phyloP scores from a whole-genome alignment of 805 yeast genomes.

The Suhomyces emberorum region DNA sequence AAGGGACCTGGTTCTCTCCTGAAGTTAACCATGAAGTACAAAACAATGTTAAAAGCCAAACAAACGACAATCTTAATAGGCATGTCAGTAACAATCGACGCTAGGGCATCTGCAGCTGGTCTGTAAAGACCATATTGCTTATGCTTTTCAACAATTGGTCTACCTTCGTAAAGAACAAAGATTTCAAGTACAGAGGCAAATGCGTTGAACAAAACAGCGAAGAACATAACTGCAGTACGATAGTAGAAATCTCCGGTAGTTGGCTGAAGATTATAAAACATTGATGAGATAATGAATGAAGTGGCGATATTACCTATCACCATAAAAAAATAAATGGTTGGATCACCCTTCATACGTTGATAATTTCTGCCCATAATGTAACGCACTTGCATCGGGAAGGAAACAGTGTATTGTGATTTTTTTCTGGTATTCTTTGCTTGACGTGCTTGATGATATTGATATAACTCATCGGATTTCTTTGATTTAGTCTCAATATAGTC shows the following conservation, averaged over 20 bases:
- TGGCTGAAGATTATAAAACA: conserved; percentile 49
- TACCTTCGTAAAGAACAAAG: conserved; percentile 53
- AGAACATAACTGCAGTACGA: conserved; percentile 63
- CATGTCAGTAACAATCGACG: conserved; percentile 56
- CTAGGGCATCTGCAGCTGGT: conserved; percentile 71
- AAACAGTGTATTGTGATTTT: conserved; percentile 36
- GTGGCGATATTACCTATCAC: conserved; percentile 52
- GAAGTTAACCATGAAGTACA: conserved; percentile 27
- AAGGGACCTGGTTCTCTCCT: conserved; percentile 21
- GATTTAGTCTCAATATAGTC: conserved; percentile 28
- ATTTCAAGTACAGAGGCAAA: conserved; percentile 60
- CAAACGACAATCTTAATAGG: conserved; percentile 52
- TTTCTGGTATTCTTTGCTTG: conserved; percentile 37
- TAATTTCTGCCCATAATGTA: conserved; percentile 53
- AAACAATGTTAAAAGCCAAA: conserved; percentile 29
- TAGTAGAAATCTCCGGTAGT: conserved; percentile 56
- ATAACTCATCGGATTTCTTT: conserved; percentile 9
- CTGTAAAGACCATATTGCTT: conserved; percentile 68
- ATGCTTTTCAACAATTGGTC: conserved; percentile 69
- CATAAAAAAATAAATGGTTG: conserved; percentile 50
- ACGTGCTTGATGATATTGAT: conserved; percentile 30
- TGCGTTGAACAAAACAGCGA: conserved; percentile 58
- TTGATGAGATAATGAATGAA: conserved; percentile 59
- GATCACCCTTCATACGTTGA: conserved; percentile 54
- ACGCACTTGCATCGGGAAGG: conserved; percentile 27